Conservation (phyloP, 2,329 filamentous ascomycete genomes). For the Coccinonectria pachysandricola region DNA sequence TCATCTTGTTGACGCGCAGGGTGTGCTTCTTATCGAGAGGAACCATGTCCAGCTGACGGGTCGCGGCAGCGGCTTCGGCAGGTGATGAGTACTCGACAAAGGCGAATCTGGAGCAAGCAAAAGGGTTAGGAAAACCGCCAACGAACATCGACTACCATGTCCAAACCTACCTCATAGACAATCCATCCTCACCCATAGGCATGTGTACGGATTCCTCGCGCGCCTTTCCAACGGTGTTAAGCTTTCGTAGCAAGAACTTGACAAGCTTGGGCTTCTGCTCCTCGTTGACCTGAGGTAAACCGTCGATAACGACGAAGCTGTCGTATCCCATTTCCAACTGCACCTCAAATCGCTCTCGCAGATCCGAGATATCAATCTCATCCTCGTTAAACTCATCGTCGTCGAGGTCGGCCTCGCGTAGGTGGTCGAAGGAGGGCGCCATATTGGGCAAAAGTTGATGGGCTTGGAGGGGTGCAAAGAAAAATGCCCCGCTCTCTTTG, state of each 20-base stretch:
- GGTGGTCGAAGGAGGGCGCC: constrained; percentile 81
- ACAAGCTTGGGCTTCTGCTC: constrained; percentile 89
- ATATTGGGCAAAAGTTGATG: constrained; percentile 50
- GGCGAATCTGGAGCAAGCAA: constrained; percentile 56
- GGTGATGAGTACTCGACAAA: constrained; percentile 94
- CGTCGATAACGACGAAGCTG: constrained; percentile 92
- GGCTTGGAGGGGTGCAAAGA: constrained; percentile 24
- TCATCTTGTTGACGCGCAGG: constrained; percentile 93
- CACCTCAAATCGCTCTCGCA: constrained; percentile 90
- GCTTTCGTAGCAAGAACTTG: constrained; percentile 91
- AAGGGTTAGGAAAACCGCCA: constrained; percentile 5
- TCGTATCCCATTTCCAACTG: constrained; percentile 93
- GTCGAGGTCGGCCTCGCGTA: constrained; percentile 82
- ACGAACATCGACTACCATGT: neutral
- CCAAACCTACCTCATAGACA: constrained; percentile 66
- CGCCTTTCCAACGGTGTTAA: constrained; percentile 75
- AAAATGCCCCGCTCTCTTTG: constrained; percentile 27
- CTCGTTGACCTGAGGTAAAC: constrained; percentile 78
- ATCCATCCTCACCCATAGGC: constrained; percentile 80
- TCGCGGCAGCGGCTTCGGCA: constrained; percentile 79
- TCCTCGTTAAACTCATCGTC: constrained; percentile 82
- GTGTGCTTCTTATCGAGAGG: constrained; percentile 96
- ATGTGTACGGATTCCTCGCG: constrained; percentile 85
- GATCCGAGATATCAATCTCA: constrained; percentile 90
- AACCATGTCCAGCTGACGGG: constrained; percentile 75